Evolutionary conservation across 1,284 basidiomycete species (phyloP), one percentile per base, ranked within the genome.

Genomic region (Leccinum pachyderme): DNA sequence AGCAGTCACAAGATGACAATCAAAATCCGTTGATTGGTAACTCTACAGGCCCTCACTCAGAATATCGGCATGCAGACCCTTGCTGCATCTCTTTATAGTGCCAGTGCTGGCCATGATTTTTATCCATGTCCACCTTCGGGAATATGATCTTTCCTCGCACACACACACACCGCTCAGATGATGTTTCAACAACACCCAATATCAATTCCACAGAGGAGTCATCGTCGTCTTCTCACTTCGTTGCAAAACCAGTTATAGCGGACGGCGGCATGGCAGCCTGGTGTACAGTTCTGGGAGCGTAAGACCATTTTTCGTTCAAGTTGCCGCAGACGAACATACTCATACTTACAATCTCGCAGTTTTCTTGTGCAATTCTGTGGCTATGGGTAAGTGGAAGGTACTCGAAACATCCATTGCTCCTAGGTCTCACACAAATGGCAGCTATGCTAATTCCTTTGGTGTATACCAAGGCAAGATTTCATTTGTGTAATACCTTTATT

Each of bases 391-490:
- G 67, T 58, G 15, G 5, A 25, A 1, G 7, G 11, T 3, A 7
- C 24, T 18, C 1, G 9, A 41, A 1, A 2, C 8, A 1, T 15
- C 18, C 35, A 48, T 8, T 7, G 1, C 2, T 18, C 7, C 41
- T 18, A 18, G 18, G 18, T 18, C 18, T 1, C 31, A n/a, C 7
- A 8, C 37, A 6, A 35, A 35, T 11, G 33, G 9, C 12, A 71
- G 67, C 4, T 70, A 72, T 46, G 47, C 43, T 0, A 50, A 2
- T 35, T 31, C 70, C 3, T 69, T 69, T 45, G 70, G 70, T 18
- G 64, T 71, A 39, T 72, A 71, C 53, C 66, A 72, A 57, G 63
- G 80, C 70, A 22, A 13, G 22, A 0, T 15, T 43, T 52, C 2
- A 15, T 12, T 35, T 5, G 9, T 27, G n/a, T 8, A 15, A 46